These are phyloP conservation scores for Cladosporium sp. DNA, from an alignment of 2,329 filamentous ascomycete genomes.

Conservation along the genomic window DNA sequence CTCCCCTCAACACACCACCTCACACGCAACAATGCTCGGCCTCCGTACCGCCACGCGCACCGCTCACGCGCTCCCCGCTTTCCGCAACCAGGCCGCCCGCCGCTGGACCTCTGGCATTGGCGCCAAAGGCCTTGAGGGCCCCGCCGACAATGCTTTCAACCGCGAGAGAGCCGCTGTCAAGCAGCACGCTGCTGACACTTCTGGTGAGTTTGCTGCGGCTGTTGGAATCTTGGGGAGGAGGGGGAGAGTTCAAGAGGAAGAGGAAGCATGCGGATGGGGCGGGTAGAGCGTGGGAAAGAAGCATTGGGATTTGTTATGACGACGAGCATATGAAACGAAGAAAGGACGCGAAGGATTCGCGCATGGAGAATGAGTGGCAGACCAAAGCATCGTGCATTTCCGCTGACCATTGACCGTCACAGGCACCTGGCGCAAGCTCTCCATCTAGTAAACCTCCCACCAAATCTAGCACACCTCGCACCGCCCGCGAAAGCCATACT, in stretches of 20 bases:
- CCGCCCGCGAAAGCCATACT: slow-evolving; percentile 11
- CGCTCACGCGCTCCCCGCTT: slow-evolving; percentile 9
- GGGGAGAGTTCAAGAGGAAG: not conserved
- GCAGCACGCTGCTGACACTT: slow-evolving; percentile 80
- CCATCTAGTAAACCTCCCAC: slow-evolving; percentile 71
- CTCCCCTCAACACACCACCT: slow-evolving; percentile 11
- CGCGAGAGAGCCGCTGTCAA: slow-evolving; percentile 86
- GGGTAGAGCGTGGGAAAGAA: not conserved
- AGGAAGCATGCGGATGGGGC: not conserved
- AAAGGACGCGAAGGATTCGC: not conserved
- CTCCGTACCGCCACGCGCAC: slow-evolving; percentile 12
- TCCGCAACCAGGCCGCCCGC: slow-evolving; percentile 10
- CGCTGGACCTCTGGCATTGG: slow-evolving; percentile 16
- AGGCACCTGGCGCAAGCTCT: slow-evolving; percentile 96
- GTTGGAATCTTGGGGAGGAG: not conserved
- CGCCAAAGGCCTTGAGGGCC: slow-evolving; percentile 45
- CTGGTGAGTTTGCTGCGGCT: slow-evolving; percentile 57
- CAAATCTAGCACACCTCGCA: not conserved
- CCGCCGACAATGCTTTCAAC: slow-evolving; percentile 85
- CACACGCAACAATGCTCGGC: slow-evolving; percentile 12
- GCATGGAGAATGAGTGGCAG: too few species aligned
- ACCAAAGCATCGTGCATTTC: not conserved
- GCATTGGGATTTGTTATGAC: not conserved
- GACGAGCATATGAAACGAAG: not conserved
- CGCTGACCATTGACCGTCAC: slow-evolving; percentile 15